These are phyloP conservation scores for Agastache rugosa DNA, from an alignment of 257 asterid species.

Conservation along the genomic window DNA sequence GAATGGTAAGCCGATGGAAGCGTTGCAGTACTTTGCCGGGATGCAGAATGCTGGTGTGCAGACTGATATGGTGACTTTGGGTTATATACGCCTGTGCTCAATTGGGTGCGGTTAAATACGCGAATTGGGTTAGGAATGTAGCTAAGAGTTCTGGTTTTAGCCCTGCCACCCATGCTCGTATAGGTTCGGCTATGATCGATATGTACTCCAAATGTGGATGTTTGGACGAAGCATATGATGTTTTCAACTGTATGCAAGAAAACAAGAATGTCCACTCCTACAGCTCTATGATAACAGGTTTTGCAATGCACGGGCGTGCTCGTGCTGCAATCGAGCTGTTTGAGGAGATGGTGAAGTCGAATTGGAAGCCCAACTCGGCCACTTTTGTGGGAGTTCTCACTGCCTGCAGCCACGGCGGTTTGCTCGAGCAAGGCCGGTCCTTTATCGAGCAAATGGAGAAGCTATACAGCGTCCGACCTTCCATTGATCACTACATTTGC, in stretches of 20 bases:
- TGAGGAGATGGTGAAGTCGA: constrained; percentile 66
- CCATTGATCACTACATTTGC: constrained; percentile 68
- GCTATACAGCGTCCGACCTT: constrained; percentile 48
- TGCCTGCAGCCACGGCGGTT: constrained; percentile 84
- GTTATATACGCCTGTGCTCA: constrained; percentile 85
- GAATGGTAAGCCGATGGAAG: constrained; percentile 72
- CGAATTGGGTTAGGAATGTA: constrained; percentile 61
- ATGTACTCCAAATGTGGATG: constrained; percentile 92
- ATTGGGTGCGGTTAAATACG: constrained; percentile 61
- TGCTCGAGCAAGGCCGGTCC: constrained; percentile 60
- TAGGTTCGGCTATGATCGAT: constrained; percentile 85
- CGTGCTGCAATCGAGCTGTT: constrained; percentile 62
- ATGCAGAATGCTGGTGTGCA: constrained; percentile 70
- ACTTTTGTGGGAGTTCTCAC: constrained; percentile 79
- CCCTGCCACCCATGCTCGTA: constrained; percentile 47
- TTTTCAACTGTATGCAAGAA: constrained; percentile 50
- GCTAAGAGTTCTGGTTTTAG: constrained; percentile 61
- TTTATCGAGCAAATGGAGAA: constrained; percentile 65
- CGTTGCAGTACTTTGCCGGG: constrained; percentile 62
- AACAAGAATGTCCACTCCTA: constrained; percentile 66
- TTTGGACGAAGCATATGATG: constrained; percentile 59
- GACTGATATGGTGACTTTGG: constrained; percentile 70
- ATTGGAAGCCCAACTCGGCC: constrained; percentile 65
- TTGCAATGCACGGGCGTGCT: constrained; percentile 76
- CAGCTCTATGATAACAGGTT: constrained; percentile 75